phyloP scores from a whole-genome alignment of 352 stramenopile species.

The Phytophthora constricta region DNA sequence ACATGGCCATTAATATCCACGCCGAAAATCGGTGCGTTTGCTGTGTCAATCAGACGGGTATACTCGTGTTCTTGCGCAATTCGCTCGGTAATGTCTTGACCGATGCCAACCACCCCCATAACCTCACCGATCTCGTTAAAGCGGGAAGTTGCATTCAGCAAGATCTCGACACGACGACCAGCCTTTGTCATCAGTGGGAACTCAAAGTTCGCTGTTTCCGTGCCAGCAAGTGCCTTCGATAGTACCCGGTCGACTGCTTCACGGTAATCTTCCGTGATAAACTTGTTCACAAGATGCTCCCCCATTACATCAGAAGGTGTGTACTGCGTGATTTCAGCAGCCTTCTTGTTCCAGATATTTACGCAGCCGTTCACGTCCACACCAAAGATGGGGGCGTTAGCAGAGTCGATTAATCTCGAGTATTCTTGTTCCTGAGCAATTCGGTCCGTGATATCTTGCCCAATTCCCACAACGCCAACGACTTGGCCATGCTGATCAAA shows the following conservation, averaged over 20 bases:
- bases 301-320: slow-evolving; percentile 50
- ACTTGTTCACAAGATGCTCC: slow-evolving; percentile 46
- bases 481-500: slow-evolving; percentile 28
- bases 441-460: slow-evolving; percentile 28
- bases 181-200: slow-evolving; percentile 9
- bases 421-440: slow-evolving; percentile 32
- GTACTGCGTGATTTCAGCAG: slow-evolving; percentile 60
- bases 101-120: slow-evolving; percentile 11
- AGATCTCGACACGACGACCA: slow-evolving; percentile 41
- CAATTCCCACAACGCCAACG: slow-evolving; percentile 30
- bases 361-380: slow-evolving; percentile 52
- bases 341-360: slow-evolving; percentile 65
- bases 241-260: slow-evolving; percentile 36
- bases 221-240: slow-evolving; percentile 35
- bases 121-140: slow-evolving; percentile 43
- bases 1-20: slow-evolving; percentile 27
- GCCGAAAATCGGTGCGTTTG: not conserved
- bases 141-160: slow-evolving; percentile 46
- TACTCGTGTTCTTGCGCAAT: slow-evolving; percentile 10
- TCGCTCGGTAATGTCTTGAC: slow-evolving; percentile 3
- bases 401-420: slow-evolving; percentile 44
- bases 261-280: slow-evolving; percentile 61
- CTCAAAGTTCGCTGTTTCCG: slow-evolving; percentile 9
- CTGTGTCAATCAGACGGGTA: slow-evolving; percentile 4
- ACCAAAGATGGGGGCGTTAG: slow-evolving; percentile 50